Evolutionary conservation across 345 rosid species (phyloP).

Genomic region (Eutrema heterophyllum): DNA sequence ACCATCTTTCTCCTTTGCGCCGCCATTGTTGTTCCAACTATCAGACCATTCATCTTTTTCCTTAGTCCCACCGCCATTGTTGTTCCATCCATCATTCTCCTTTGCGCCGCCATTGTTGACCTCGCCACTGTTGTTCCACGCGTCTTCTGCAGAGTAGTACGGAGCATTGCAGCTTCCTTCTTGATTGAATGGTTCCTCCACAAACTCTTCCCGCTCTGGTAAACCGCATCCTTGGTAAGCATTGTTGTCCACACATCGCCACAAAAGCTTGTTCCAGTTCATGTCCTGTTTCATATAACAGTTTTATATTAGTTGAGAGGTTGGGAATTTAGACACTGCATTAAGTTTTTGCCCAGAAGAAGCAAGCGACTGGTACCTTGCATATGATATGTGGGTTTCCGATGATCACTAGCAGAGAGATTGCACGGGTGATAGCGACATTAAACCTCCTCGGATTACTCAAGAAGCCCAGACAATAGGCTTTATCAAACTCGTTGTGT

Average conservation of each 20-base stretch:
- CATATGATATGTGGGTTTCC: conserved; percentile 84
- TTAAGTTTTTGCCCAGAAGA: not conserved
- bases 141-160: conserved; percentile 22
- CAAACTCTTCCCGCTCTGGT: conserved; percentile 51
- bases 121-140: conserved; percentile 33
- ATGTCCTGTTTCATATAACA: conserved; percentile 45
- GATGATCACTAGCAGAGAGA: conserved; percentile 59
- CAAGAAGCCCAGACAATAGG: conserved; percentile 68
- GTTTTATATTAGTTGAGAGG: not conserved
- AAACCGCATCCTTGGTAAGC: conserved; percentile 74
- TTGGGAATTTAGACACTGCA: not conserved
- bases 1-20: no score
- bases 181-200: conserved; percentile 20
- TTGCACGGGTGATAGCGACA: conserved; percentile 86
- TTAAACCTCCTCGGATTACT: conserved; percentile 89
- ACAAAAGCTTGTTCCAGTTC: conserved; percentile 67
- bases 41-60: not conserved
- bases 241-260: conserved; percentile 67
- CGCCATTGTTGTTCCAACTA: no score
- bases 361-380: conserved; percentile 45
- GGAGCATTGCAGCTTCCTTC: conserved; percentile 27
- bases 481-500: conserved; percentile 69
- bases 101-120: conserved; percentile 28
- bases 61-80: not conserved
- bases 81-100: conserved; percentile 47